A percentile compares a stretch with the other conserved stretches of the same genome.
Conservation (phyloP, 1,284 basidiomycete species). For the Kwoniella shivajii region DNA sequence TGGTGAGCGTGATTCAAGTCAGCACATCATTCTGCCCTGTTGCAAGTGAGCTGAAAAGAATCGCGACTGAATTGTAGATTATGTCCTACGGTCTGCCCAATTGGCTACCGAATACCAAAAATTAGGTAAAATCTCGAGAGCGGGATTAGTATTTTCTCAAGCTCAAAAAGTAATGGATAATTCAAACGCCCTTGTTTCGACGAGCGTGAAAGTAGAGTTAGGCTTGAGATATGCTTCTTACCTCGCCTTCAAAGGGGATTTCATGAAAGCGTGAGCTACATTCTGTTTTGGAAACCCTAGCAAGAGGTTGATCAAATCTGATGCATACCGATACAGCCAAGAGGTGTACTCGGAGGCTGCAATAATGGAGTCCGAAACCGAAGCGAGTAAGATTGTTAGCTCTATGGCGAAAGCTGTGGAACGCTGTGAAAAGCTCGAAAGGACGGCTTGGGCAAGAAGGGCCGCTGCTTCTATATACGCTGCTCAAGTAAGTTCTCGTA, state of each 20-base stretch:
- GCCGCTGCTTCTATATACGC: constrained; percentile 70
- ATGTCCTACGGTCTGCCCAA: constrained; percentile 65
- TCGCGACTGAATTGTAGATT: constrained; percentile 58
- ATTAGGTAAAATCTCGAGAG: constrained; percentile 72
- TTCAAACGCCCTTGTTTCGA: constrained; percentile 19
- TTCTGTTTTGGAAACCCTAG: not conserved
- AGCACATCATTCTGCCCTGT: too few species aligned
- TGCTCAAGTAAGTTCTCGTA: constrained; percentile 60
- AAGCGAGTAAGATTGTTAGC: constrained; percentile 7
- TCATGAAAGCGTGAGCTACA: constrained; percentile 63
- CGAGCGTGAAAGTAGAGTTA: constrained; percentile 58
- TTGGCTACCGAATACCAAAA: constrained; percentile 75
- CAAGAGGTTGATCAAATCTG: not conserved
- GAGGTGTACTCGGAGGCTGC: constrained; percentile 22
- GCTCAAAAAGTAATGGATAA: constrained; percentile 56
- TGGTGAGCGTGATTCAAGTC: constrained; percentile 20
- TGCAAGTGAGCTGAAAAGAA: not conserved
- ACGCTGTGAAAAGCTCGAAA: constrained; percentile 64
- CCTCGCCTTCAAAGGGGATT: constrained; percentile 65
- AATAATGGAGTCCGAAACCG: constrained; percentile 56
- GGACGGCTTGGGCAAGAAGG: constrained; percentile 69
- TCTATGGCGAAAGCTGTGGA: constrained; percentile 59
- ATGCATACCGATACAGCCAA: constrained; percentile 5
- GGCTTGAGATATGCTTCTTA: constrained; percentile 68
- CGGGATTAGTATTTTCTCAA: constrained; percentile 65